phyloP scores from a whole-genome alignment of 148 eudicot genomes.

The Chenopodium berlandieri region DNA sequence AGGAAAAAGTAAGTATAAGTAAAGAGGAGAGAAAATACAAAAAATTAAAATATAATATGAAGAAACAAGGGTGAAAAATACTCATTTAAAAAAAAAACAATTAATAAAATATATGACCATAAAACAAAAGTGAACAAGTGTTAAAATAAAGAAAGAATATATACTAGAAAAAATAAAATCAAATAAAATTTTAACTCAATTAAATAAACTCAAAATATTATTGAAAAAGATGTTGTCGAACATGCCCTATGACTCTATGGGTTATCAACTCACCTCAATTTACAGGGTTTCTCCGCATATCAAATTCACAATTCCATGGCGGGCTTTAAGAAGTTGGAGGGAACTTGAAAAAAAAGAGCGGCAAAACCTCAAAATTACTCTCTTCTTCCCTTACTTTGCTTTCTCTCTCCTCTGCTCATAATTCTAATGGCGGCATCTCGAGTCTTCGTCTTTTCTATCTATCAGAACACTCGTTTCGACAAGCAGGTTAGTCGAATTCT shows the following conservation, averaged over 20 bases:
- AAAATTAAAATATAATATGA: too few species aligned
- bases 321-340: neutral
- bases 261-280: neutral
- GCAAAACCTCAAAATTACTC: neutral
- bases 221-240: neutral
- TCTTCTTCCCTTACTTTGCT: neutral
- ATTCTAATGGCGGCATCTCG: neutral
- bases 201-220: too few species aligned
- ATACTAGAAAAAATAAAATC: too few species aligned
- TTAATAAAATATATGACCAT: too few species aligned
- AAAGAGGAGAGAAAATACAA: too few species aligned
- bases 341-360: neutral
- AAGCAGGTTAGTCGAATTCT: neutral
- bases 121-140: too few species aligned
- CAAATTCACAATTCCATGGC: neutral
- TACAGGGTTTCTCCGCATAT: neutral
- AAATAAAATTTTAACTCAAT: too few species aligned
- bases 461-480: neutral
- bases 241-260: neutral
- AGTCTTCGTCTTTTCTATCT: neutral
- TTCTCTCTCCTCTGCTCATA: neutral
- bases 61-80: too few species aligned
- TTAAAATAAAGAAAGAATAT: too few species aligned
- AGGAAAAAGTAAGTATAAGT: too few species aligned
- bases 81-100: too few species aligned